These are phyloP conservation scores for Eugenia klotzschiana DNA, from an alignment of 441 rosid genomes.

Conservation along the genomic window DNA sequence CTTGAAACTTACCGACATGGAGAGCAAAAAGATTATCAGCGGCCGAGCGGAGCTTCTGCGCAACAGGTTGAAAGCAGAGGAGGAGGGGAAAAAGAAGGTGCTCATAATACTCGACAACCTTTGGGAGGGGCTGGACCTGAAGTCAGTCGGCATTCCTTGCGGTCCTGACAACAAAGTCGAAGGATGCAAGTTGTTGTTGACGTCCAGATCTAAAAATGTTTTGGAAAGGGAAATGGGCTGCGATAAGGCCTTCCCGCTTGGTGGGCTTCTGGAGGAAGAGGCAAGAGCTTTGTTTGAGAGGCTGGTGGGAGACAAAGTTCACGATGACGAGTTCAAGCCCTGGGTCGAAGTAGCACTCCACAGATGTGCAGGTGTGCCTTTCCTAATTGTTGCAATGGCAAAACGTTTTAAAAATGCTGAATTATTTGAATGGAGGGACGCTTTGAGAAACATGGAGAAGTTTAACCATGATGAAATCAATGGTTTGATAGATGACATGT, in stretches of 20 bases:
- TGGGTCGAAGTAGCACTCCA: background rate
- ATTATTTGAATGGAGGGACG: background rate
- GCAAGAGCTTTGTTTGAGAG: background rate
- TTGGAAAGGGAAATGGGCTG: background rate
- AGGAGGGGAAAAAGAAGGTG: background rate
- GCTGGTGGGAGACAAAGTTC: background rate
- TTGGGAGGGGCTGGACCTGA: background rate
- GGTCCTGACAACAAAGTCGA: background rate
- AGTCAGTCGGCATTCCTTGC: background rate
- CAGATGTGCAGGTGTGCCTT: background rate
- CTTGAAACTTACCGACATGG: background rate
- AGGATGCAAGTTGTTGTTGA: background rate
- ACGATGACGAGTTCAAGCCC: fast-evolving
- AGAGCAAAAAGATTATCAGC: fast-evolving
- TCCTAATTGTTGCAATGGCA: background rate
- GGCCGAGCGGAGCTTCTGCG: background rate
- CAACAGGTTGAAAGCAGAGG: background rate
- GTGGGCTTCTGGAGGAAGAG: background rate
- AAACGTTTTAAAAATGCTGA: fast-evolving
- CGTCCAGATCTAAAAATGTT: fast-evolving
- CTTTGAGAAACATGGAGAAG: background rate
- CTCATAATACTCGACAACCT: background rate
- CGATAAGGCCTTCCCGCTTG: fast-evolving
- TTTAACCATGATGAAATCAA: background rate
- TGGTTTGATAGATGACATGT: fast-evolving